These are phyloP conservation scores for Blastobotrys serpentis DNA, from an alignment of 1,139 yeast genomes.

Conservation along the genomic window DNA sequence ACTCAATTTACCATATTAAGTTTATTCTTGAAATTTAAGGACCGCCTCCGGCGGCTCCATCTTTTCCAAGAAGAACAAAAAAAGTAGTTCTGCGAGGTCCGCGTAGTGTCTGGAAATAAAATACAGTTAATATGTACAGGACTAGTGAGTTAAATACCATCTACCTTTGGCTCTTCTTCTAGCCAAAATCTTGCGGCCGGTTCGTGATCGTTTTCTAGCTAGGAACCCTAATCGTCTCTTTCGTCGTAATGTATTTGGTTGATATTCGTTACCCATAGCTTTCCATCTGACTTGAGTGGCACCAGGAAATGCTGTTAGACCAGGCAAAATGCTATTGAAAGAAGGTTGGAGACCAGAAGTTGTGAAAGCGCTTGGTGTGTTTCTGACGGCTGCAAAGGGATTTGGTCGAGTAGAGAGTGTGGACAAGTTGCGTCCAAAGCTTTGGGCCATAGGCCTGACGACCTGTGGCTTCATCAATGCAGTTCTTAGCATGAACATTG, in stretches of 20 bases:
- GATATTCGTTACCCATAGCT: slow-evolving; percentile 91
- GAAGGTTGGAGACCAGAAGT: slow-evolving; percentile 16
- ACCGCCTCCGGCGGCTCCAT: no score
- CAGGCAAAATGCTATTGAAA: slow-evolving; percentile 19
- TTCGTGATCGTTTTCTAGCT: slow-evolving; percentile 76
- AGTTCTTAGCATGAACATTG: not conserved
- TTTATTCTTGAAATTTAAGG: no score
- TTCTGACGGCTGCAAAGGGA: slow-evolving; percentile 11
- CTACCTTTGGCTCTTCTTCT: slow-evolving; percentile 87
- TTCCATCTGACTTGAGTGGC: slow-evolving; percentile 57
- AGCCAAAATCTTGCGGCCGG: slow-evolving; percentile 75
- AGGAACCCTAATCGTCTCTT: slow-evolving; percentile 89
- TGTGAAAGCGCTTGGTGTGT: slow-evolving; percentile 6
- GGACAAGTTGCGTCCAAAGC: slow-evolving; percentile 7
- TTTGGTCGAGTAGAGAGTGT: slow-evolving; percentile 3
- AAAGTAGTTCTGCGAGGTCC: no score
- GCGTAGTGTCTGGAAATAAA: no score
- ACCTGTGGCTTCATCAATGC: not conserved
- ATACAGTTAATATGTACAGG: slow-evolving; percentile 9
- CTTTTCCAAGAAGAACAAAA: no score
- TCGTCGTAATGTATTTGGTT: slow-evolving; percentile 86
- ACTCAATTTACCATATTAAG: no score
- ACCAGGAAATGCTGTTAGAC: slow-evolving; percentile 16
- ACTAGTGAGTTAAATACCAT: slow-evolving; percentile 83
- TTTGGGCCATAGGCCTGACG: not conserved